phyloP scores from a whole-genome alignment of 805 yeast species.

The Starmerella sirachaensis region DNA sequence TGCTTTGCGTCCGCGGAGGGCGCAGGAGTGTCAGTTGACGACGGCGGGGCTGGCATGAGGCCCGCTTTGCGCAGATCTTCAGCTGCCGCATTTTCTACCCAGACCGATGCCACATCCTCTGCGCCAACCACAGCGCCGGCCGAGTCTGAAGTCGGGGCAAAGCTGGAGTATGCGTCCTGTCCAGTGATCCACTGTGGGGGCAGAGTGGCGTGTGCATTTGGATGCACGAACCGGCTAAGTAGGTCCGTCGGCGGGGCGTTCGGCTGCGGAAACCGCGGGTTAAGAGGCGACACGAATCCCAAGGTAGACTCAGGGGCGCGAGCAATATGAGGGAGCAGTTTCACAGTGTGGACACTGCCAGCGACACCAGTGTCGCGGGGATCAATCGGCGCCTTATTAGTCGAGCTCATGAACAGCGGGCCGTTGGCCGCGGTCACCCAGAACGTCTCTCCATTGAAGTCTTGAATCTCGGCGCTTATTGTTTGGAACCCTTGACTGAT shows the following conservation, averaged over 20 bases:
- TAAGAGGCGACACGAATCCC: slow-evolving; percentile 37
- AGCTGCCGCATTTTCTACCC: slow-evolving; percentile 10
- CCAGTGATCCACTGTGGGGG: slow-evolving; percentile 54
- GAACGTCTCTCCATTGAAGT: slow-evolving; percentile 80
- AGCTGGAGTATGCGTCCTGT: slow-evolving; percentile 36
- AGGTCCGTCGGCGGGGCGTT: slow-evolving; percentile 43
- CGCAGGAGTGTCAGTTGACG: not conserved
- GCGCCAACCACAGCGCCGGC: slow-evolving; percentile 32
- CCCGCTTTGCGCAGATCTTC: not conserved
- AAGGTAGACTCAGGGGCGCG: slow-evolving; percentile 25
- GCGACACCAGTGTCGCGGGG: slow-evolving; percentile 58
- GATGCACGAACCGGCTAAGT: slow-evolving; percentile 30
- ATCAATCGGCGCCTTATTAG: slow-evolving; percentile 61
- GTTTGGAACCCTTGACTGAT: slow-evolving; percentile 23
- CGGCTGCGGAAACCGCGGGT: slow-evolving; percentile 38
- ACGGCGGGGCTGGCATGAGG: too few relatives aligned
- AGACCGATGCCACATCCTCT: slow-evolving; percentile 18
- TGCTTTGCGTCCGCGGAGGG: too few relatives aligned
- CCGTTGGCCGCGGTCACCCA: slow-evolving; percentile 49
- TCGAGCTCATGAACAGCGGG: slow-evolving; percentile 69
- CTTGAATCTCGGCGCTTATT: slow-evolving; percentile 48
- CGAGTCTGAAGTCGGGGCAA: slow-evolving; percentile 59
- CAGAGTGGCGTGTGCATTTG: slow-evolving; percentile 38
- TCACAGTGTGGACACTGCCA: slow-evolving; percentile 53
- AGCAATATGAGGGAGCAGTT: slow-evolving; percentile 47